Base-by-base conservation (phyloP, 495 filamentous ascomycete species). In the Penicillium antarcticum region DNA sequence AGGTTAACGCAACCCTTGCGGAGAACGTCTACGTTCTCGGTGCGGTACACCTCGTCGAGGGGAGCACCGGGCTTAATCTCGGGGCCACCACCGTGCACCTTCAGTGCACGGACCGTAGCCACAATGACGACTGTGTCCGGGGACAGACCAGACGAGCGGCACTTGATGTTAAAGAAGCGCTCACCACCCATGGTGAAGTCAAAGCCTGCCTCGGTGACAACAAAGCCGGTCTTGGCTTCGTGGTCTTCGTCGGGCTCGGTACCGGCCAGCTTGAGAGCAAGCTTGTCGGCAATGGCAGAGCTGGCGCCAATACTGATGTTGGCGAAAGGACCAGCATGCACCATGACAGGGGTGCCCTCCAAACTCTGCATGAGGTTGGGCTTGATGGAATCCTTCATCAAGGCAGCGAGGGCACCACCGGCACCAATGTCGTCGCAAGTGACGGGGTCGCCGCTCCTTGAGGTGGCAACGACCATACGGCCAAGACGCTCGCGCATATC, bases 131-230 rank as follows among this genome's bases (percentile, higher is more conserved):
- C 92, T 3, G 88, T 86, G 62, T 98, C 94, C 7, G 94, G 94
- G 1, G 88, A 84, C 34, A 98, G 80, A 16, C 94, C 94, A 13
- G 91, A 96, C 26, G 90, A 90, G 39, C 94, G 86, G 76, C 94
- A 97, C 80, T 98, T 98, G 75, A 98, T 97, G 74, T 98, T 97
- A 84, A 98, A 97, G 80, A 98, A 98, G 24, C 94, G 87, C 79
- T 98, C 94, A 45, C 94, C 94, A 52, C 94, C 94, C 94, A 98
- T 98, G 43, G 94, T 97, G 73, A 98, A 98, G 69, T 98, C 94
- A 69, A 98, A 98, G 8, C 94, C 94, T 39, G 94, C 92, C 70
- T 98, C 94, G 9, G 94, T 98, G 43, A 98, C 85, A n/a, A 96
- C 92, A 50, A 94, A 97, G 7, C 94, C 94, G 12, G 87, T 81